phyloP scores from a whole-genome alignment of 2,329 filamentous ascomycete genomes.

The Apiospora rasikravindrae region DNA sequence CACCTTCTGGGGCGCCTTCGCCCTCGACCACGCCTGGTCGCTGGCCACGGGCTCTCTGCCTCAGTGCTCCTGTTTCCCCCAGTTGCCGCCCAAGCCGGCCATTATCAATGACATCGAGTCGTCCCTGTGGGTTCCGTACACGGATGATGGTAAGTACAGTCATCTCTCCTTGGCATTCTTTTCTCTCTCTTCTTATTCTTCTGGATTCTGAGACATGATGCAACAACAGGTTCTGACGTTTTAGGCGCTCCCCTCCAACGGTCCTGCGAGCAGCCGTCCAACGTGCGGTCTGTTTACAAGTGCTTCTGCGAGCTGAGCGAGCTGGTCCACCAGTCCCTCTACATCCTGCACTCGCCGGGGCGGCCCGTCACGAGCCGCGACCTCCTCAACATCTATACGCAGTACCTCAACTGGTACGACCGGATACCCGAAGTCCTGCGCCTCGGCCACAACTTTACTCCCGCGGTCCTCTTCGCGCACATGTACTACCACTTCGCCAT shows the following conservation, averaged over 20 bases:
- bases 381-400: conserved; percentile 67
- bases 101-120: conserved; percentile 66
- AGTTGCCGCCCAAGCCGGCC: conserved; percentile 62
- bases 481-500: conserved; percentile 76
- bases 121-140: conserved; percentile 64
- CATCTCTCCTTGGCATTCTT: not conserved
- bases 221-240: conserved; percentile 24
- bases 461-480: conserved; percentile 74
- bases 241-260: conserved; percentile 58
- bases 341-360: conserved; percentile 74
- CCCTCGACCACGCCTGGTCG: conserved; percentile 69
- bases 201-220: conserved; percentile 19
- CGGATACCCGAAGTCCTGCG: conserved; percentile 67
- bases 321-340: conserved; percentile 73
- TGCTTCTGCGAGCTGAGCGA: conserved; percentile 76
- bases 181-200: too few relatives aligned
- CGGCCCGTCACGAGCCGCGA: conserved; percentile 67
- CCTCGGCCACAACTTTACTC: conserved; percentile 72
- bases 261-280: conserved; percentile 66
- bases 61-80: conserved; percentile 62
- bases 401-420: conserved; percentile 76
- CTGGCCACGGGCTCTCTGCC: conserved; percentile 67
- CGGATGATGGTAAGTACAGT: conserved; percentile 55
- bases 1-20: conserved; percentile 68
- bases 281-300: conserved; percentile 71